Conservation (phyloP, 2,329 filamentous ascomycete genomes). For the Calonectria naviculata region DNA sequence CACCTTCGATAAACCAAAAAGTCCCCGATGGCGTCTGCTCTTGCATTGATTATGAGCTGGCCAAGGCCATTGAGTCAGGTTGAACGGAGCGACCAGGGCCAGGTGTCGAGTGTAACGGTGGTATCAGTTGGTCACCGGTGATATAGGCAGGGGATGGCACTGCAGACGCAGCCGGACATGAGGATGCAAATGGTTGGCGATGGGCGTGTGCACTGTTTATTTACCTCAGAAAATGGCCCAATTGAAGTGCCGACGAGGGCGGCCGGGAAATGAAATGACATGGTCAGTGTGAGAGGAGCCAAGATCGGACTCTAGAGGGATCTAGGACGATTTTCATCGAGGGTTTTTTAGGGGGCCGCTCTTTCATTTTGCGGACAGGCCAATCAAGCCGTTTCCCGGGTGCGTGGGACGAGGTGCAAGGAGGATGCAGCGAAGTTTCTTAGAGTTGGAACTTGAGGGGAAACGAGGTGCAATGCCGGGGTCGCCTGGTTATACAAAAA, state of each 20-base stretch:
- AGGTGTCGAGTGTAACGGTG: slow-evolving; percentile 17
- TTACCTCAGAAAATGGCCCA: background rate
- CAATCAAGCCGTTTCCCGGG: slow-evolving; percentile 19
- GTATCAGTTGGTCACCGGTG: slow-evolving; percentile 14
- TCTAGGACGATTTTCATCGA: slow-evolving; percentile 14
- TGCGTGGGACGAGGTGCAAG: slow-evolving; percentile 11
- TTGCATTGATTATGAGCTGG: slow-evolving; percentile 22
- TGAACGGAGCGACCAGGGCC: slow-evolving; percentile 12
- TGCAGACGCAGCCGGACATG: slow-evolving; percentile 9
- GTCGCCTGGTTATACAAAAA: slow-evolving; percentile 12
- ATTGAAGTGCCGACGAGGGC: background rate
- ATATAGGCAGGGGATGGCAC: slow-evolving; percentile 17
- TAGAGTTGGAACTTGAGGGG: slow-evolving; percentile 10
- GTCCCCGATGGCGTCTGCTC: slow-evolving; percentile 5
- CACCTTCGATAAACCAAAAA: background rate
- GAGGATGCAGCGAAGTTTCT: background rate
- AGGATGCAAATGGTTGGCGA: background rate
- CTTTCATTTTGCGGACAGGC: slow-evolving; percentile 12
- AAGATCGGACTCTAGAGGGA: slow-evolving; percentile 9
- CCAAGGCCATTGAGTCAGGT: slow-evolving; percentile 1
- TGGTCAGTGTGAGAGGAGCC: background rate
- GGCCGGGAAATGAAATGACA: background rate
- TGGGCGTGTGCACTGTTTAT: background rate
- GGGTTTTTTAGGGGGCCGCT: background rate
- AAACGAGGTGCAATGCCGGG: background rate